Conservation (phyloP, 352 stramenopile species). For the Phytophthora colocasiae region DNA sequence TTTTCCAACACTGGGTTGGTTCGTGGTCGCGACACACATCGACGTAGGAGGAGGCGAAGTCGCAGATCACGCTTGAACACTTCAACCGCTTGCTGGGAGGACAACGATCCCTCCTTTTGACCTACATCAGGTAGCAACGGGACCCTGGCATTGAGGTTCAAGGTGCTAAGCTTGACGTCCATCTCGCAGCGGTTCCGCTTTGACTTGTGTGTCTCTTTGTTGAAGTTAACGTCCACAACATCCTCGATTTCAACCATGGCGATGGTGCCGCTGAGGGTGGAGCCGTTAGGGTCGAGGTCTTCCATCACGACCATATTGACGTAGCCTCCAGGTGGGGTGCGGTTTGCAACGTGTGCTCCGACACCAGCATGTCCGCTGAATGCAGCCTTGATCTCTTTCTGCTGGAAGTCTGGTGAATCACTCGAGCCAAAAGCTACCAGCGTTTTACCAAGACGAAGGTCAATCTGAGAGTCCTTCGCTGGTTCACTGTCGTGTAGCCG, state of each 20-base stretch:
- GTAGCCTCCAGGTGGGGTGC: neutral
- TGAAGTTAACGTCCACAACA: neutral
- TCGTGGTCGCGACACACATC: neutral
- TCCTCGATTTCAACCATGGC: conserved; percentile 13
- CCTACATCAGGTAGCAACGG: too few species aligned
- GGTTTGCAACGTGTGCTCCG: neutral
- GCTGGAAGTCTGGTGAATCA: neutral
- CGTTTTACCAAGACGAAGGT: conserved; percentile 1
- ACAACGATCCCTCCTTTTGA: neutral
- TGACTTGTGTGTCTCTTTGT: neutral
- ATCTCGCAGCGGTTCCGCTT: neutral
- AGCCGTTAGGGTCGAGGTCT: conserved; percentile 7
- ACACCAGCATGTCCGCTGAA: neutral
- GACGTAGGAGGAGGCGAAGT: neutral
- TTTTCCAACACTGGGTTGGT: neutral
- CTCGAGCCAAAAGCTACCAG: neutral
- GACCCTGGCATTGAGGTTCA: too few species aligned
- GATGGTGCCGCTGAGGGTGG: neutral
- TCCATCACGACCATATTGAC: conserved; percentile 13
- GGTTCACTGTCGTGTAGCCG: neutral
- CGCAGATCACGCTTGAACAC: neutral
- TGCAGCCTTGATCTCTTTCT: neutral
- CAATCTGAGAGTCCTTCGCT: neutral
- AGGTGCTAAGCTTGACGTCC: too few species aligned
- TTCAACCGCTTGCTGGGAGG: too few species aligned